A percentile compares a stretch with the other conserved stretches of the same genome.
These are phyloP conservation scores for Monosiga brevicollis DNA, from an alignment of 78 protist genomes.

Conservation along the genomic window DNA sequence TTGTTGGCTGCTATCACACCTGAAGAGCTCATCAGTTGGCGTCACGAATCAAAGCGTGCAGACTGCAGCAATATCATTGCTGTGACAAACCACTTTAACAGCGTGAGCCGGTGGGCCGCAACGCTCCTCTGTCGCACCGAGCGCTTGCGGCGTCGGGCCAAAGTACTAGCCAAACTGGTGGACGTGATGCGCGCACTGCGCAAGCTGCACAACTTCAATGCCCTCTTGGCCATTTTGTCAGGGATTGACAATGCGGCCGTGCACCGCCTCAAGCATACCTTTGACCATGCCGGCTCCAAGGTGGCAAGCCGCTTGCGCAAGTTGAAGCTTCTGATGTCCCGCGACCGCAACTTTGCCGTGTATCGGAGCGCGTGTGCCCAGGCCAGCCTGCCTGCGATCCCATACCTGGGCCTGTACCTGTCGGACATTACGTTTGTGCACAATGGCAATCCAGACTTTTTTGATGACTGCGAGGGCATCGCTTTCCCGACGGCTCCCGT, in stretches of 20 bases:
- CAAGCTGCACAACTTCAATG: constrained; percentile 10
- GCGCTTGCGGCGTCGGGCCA: neutral
- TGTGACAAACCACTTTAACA: neutral
- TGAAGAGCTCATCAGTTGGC: neutral
- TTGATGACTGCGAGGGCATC: neutral
- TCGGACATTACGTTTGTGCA: constrained; percentile 18
- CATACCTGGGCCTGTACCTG: constrained; percentile 20
- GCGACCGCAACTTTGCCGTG: neutral
- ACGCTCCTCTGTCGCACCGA: neutral
- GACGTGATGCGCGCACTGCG: neutral
- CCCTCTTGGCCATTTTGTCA: constrained; percentile 2
- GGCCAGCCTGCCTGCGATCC: constrained; percentile 6
- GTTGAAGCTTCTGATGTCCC: neutral
- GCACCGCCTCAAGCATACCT: constrained; percentile 15
- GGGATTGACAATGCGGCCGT: constrained; percentile 17
- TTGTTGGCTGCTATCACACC: neutral
- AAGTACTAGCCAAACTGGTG: neutral
- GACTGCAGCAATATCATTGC: neutral
- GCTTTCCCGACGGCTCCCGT: neutral
- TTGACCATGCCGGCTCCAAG: neutral
- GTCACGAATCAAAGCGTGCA: neutral
- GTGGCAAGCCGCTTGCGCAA: too few species aligned
- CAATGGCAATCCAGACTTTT: constrained; percentile 8
- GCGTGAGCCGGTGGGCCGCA: neutral
- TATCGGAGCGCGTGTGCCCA: neutral